Base-by-base conservation (phyloP, 202 grass and related monocot genomes). In the Cymbopogon flexuosus region DNA sequence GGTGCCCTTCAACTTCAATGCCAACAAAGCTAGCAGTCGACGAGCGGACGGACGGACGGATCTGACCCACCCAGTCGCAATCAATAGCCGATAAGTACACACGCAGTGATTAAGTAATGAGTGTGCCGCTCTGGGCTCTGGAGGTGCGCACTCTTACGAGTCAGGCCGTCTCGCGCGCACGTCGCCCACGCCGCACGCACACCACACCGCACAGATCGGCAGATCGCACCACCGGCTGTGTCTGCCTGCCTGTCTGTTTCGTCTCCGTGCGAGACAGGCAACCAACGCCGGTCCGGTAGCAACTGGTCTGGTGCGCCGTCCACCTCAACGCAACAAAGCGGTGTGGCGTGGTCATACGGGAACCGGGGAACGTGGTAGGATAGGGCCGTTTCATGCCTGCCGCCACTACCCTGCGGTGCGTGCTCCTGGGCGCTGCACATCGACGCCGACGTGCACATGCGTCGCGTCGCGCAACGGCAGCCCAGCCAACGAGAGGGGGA, bases 1-100 rank as follows among this genome's bases (percentile, higher is more conserved):
- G 52, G 12, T 42, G 68, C 70, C 10, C 56, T 76, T 88, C 63
- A 88, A 81, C 56, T 76, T 88, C 63, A 88, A 81, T 88, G 77
- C 70, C 10, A 37, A 63, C 15, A 46, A 70, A 22, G 52, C 52
- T 22, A 76, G 80, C 80, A 69, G 81, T 52, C 61, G 86, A 60
- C n/a, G n/a, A n/a, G n/a, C 68, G 68, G 65, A 16, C 41, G 37
- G 29, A 23, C 68, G 71, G 75, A 74, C 49, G 71, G 80, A 83
- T 68, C 80, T 88, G 74, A 61, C 46, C 52, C 45, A 70, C 56
- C 39, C 79, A 39, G 77, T 74, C 29, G 70, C 78, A 61, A 84
- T 79, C 72, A 77, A 75, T 82, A 15, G 12, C 57, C 57, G 66
- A 82, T 87, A 65, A 87, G 73, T 56, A 87, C 64, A 69, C n/a